Conservation (phyloP, 2,329 filamentous ascomycete genomes). For the Monosporascus sp. region DNA sequence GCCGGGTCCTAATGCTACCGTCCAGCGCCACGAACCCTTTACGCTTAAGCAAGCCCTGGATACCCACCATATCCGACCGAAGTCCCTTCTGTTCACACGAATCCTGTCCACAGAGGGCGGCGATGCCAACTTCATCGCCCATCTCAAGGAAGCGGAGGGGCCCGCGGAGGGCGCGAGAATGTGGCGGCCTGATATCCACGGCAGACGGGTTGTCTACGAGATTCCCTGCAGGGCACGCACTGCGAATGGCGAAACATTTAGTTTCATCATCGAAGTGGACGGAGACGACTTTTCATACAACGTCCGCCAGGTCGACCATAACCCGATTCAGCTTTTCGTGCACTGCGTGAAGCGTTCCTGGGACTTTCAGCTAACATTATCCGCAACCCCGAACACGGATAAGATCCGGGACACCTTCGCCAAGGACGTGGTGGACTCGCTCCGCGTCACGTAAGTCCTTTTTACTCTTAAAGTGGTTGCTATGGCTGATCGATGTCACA, state of each 20-base stretch:
- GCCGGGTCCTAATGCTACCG: neutral
- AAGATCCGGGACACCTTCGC: conserved; percentile 16
- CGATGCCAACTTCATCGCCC: conserved; percentile 18
- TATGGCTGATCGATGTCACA: conserved; percentile 1
- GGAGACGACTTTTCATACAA: conserved; percentile 11
- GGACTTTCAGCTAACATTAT: conserved; percentile 21
- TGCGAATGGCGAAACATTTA: neutral
- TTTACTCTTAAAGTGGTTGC: conserved; percentile 2
- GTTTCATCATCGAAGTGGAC: conserved; percentile 22
- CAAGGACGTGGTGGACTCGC: conserved; percentile 14
- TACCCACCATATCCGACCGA: conserved; percentile 1
- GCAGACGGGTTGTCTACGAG: conserved; percentile 16
- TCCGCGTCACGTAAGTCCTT: conserved; percentile 20
- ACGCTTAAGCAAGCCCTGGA: conserved; percentile 7
- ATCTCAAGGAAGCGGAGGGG: conserved; percentile 2
- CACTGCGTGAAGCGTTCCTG: conserved; percentile 22
- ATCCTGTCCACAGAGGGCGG: conserved; percentile 13
- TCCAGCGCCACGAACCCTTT: neutral
- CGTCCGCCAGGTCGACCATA: conserved; percentile 6
- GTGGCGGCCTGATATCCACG: neutral
- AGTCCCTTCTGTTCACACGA: conserved; percentile 7
- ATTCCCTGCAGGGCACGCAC: conserved; percentile 10
- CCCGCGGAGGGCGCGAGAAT: neutral
- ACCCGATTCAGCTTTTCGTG: conserved; percentile 14
- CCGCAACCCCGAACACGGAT: conserved; percentile 11